Percentiles rank a stretch among this genome's conserved stretches.
phyloP scores from a whole-genome alignment of 352 stramenopile genomes.

The Achlya hypogyna region DNA sequence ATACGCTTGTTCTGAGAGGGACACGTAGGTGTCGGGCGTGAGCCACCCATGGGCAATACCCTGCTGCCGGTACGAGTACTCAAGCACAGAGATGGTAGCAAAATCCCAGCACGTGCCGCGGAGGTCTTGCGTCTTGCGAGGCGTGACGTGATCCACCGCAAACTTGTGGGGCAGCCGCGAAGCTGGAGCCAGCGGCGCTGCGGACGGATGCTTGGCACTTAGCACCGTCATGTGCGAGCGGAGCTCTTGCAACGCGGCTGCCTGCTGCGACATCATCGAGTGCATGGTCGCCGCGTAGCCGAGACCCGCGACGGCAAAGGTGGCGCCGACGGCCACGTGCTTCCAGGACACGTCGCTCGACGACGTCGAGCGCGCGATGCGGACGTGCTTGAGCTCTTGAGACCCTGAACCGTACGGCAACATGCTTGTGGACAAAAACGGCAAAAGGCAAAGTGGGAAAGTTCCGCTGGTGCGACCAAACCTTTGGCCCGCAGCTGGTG shows the following conservation, averaged over 20 bases:
- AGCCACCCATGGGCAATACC: constrained; percentile 46
- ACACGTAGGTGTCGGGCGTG: constrained; percentile 39
- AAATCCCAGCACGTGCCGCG: constrained; percentile 67
- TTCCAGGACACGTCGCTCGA: constrained; percentile 22
- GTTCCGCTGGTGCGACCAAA: background rate
- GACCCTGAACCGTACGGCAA: constrained; percentile 13
- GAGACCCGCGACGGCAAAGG: constrained; percentile 27
- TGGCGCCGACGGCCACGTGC: constrained; percentile 29
- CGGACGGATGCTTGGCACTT: constrained; percentile 3
- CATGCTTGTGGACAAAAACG: background rate
- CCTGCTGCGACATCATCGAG: constrained; percentile 30
- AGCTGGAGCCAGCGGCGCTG: constrained; percentile 22
- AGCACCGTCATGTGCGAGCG: constrained; percentile 42
- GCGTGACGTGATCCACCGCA: constrained; percentile 39
- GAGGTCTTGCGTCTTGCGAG: constrained; percentile 60
- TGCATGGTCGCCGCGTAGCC: constrained; percentile 34
- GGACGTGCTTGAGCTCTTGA: constrained; percentile 16
- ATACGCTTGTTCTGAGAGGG: constrained; percentile 55
- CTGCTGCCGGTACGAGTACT: constrained; percentile 56
- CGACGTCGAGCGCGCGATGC: background rate
- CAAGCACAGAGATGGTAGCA: constrained; percentile 46
- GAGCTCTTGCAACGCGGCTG: constrained; percentile 31
- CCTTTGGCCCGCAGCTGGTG: background rate
- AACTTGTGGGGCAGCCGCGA: constrained; percentile 41
- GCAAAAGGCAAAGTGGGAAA: background rate